These are phyloP conservation scores for Gastroboletus turbinatus DNA, from an alignment of 1,284 basidiomycete genomes.

Conservation along the genomic window DNA sequence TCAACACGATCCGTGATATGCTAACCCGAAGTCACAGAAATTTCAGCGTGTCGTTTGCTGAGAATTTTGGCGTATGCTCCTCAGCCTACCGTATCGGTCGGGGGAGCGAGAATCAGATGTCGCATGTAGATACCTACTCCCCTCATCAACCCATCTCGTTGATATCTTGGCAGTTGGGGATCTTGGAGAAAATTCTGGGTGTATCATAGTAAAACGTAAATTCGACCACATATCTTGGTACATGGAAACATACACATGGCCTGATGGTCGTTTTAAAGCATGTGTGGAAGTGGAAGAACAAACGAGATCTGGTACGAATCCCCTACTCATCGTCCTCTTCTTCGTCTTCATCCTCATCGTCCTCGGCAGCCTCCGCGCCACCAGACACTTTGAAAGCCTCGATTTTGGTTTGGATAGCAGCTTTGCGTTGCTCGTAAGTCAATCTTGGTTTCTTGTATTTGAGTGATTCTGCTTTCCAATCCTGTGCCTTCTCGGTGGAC, in stretches of 20 bases:
- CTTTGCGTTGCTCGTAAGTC: constrained; percentile 77
- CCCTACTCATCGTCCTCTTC: constrained; percentile 59
- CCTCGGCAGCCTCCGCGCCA: constrained; percentile 44
- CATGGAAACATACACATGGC: constrained; percentile 20
- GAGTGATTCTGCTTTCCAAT: constrained; percentile 88
- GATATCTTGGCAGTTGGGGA: constrained; percentile 49
- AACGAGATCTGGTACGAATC: constrained; percentile 14
- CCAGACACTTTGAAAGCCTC: constrained; percentile 77
- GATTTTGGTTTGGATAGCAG: constrained; percentile 80
- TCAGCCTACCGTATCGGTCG: constrained; percentile 53
- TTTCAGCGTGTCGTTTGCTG: constrained; percentile 55
- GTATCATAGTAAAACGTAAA: constrained; percentile 19
- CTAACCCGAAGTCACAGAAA: constrained; percentile 44
- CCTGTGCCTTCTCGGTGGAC: constrained; percentile 87
- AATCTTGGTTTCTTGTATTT: constrained; percentile 77
- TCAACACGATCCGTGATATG: constrained; percentile 1
- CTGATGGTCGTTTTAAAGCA: constrained; percentile 12
- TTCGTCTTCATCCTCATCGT: constrained; percentile 48
- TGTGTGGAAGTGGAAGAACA: neutral
- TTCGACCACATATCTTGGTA: constrained; percentile 12
- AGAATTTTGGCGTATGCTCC: constrained; percentile 52
- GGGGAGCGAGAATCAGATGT: constrained; percentile 35
- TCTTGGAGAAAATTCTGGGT: constrained; percentile 40
- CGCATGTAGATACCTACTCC: constrained; percentile 42
- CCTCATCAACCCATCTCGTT: constrained; percentile 36